Evolutionary conservation across 2,329 filamentous ascomycete species (phyloP).

Genomic region (Neonectria punicea): DNA sequence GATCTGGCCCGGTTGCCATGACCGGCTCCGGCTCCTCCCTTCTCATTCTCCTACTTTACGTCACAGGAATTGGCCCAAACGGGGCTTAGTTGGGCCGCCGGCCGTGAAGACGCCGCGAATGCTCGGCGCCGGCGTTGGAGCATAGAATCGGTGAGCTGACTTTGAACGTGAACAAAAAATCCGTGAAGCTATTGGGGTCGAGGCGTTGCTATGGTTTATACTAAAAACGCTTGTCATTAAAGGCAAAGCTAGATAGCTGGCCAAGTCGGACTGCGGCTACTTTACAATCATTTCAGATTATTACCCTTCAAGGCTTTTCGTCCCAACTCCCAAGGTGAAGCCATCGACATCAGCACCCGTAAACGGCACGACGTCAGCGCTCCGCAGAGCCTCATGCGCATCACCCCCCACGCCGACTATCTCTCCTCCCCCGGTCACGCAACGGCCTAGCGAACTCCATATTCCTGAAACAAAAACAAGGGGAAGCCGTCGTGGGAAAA

Average conservation of each 20-base stretch:
- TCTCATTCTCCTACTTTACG: conserved; percentile 11
- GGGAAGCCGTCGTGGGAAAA: not conserved
- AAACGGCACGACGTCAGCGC: not conserved
- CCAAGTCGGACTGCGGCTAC: not conserved
- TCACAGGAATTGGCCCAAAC: conserved; percentile 5
- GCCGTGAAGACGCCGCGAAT: conserved; percentile 4
- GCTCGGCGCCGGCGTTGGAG: conserved; percentile 4
- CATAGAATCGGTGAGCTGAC: not conserved
- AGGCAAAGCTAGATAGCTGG: not conserved
- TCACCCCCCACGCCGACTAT: not conserved
- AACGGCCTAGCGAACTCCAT: not conserved
- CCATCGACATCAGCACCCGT: not conserved
- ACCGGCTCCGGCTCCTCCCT: conserved; percentile 12
- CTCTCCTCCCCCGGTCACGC: not conserved
- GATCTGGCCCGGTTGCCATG: conserved; percentile 9
- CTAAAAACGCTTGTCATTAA: not conserved
- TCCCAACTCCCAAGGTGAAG: not conserved
- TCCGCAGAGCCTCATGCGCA: conserved; percentile 12
- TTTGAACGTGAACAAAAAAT: not conserved
- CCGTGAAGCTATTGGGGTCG: not conserved
- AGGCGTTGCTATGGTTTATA: not conserved
- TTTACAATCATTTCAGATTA: not conserved
- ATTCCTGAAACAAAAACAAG: not conserved
- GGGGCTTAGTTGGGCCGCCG: conserved; percentile 20
- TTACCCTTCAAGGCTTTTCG: not conserved